Base-by-base conservation (phyloP, 2,329 filamentous ascomycete species). In the Pseudogymnoascus sp. region DNA sequence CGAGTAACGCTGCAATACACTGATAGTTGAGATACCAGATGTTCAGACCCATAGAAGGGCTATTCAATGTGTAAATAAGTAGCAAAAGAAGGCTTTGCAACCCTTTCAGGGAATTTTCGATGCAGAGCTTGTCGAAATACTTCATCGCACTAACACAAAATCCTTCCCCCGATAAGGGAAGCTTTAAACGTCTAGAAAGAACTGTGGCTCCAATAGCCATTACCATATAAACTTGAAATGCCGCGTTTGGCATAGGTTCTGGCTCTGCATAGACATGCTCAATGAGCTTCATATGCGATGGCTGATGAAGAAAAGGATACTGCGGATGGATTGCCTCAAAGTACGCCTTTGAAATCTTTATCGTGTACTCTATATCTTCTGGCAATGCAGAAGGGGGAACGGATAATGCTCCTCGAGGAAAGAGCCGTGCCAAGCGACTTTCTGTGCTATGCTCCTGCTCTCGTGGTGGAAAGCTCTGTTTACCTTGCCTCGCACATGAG, bases 1-100 rank as follows among this genome's bases (percentile, higher is more conserved):
- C 81, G 2, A 83, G 71, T 0, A 82, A 71, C 0, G 78, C 74
- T 1, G 81, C 80, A 8, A 83, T 73, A 40, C 80, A 83, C 64
- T 83, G 81, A 61, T 83, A 83, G 61, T 83, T 82, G 1, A 83
- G 70, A 61, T 81, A 80, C 82, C 81, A 84, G 0, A 81, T 72
- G 62, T 81, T 83, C 3, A 83, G 67, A 0, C 75, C 72, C 59
- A 80, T 76, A 1, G 75, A 78, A 0, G 81, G 78, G 63, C 77
- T 82, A 37, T 83, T 78, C 11, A 83, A 73, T 0, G 80, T 79
- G 60, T 82, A 83, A 0, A 83, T 74, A 28, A 80, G 69, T 1
- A 81, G 68, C 0, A 81, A 62, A 0, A 80, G 65, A 62, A 83
- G 68, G 60, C 79, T 81, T 43, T 84, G 81, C 0, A 83, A 68